phyloP scores from a whole-genome alignment of 176 grass and related monocot species.

The Rhipidocladum racemiflorum region DNA sequence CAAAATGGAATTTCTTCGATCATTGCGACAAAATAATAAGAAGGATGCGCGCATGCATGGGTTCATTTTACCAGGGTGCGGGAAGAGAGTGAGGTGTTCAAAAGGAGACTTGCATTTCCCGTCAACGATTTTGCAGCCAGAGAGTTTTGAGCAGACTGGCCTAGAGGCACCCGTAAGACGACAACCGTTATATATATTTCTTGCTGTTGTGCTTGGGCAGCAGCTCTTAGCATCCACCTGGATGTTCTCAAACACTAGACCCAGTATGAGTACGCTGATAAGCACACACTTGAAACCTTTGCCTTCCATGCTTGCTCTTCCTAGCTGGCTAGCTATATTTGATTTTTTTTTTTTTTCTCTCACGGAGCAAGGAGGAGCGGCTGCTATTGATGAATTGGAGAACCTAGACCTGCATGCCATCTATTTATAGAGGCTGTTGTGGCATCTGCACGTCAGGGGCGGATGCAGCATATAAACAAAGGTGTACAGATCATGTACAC shows the following conservation, averaged over 20 bases:
- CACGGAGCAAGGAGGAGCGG: background rate
- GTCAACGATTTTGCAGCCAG: no score
- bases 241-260: background rate
- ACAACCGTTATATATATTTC: background rate
- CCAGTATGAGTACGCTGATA: background rate
- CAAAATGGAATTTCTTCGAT: background rate
- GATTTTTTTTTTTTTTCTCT: background rate
- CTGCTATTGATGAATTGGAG: background rate
- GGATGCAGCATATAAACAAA: no score
- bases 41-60: no score
- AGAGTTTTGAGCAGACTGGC: rapidly evolving
- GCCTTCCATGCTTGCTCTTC: background rate
- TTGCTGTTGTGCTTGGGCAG: background rate
- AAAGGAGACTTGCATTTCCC: no score
- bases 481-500: no score
- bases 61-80: no score
- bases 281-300: background rate
- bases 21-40: no score
- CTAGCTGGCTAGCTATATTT: background rate
- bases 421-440: background rate
- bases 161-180: no score
- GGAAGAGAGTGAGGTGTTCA: no score
- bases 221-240: background rate
- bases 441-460: no score
- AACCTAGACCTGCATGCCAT: background rate